Base-by-base conservation (phyloP, 1,284 basidiomycete species). In the Pseudozyma hubeiensis region DNA sequence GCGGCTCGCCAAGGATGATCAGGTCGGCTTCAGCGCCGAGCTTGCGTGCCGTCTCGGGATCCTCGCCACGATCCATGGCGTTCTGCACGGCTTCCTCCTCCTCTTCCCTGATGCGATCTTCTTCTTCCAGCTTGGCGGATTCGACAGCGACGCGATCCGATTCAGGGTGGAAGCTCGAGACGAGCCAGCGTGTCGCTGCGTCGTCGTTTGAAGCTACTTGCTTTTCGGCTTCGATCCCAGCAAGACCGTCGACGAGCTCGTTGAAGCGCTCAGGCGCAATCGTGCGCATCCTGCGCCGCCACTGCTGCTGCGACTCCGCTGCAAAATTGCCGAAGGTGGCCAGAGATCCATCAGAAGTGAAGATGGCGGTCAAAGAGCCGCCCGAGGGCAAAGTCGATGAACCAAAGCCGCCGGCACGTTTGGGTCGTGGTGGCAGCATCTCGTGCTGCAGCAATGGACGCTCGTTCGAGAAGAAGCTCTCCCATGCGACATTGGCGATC, bases 1-100 rank as follows among this genome's bases (percentile, higher is more conserved):
- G 50, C 29, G 79, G 80, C 66, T 84, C 82, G 30, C 82, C 82
- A 1, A 84, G 63, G 31, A 84, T 74, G 47, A 83, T 70, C n/a
- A 82, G 68, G 40, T 84, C 82, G 9, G 80, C 77, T 62, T 84
- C 82, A n/a, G 68, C 63, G 16, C 80, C 82, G 4, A 84, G 73
- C 51, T 69, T 71, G 61, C 74, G 66, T 41, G 82, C 80, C 6
- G 80, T 56, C 31, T 73, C 66, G 2, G 81, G 64, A 39, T 81
- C 75, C 48, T 83, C 81, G 37, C 82, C 82, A 7, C 81, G 78
- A 43, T 83, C 82, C 5, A 79, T 19, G 0, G 82, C 82, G 55
- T 73, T 71, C 43, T 74, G 64, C 1, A 84, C 66, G n/a, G 79
- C 80, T 45, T 77, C 73, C 34, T 81, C 77, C 46, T 77, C 70